Conservation (phyloP, 148 eudicot species). For the Polygonum aviculare region DNA sequence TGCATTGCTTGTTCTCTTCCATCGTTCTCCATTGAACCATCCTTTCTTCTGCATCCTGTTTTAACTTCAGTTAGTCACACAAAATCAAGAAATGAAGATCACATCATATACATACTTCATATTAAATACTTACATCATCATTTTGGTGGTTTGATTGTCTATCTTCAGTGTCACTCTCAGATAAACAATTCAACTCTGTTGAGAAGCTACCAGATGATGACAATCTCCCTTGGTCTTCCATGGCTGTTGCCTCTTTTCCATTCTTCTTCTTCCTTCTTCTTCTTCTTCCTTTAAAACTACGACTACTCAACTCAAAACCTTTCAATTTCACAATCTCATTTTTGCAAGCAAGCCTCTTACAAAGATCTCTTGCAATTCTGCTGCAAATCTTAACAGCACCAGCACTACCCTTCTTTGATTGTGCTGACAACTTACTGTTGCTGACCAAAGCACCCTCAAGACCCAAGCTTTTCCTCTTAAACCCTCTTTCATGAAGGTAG, state of each 20-base stretch:
- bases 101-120: neutral
- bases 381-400: slow-evolving; percentile 10
- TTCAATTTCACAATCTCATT: slow-evolving; percentile 16
- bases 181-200: slow-evolving; percentile 13
- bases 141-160: neutral
- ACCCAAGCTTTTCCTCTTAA: slow-evolving; percentile 13
- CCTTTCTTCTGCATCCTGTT: slow-evolving; percentile 33
- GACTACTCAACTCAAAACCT: neutral
- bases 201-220: slow-evolving; percentile 26
- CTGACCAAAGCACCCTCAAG: neutral
- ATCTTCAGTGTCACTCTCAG: neutral
- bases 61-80: slow-evolving; percentile 6
- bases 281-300: neutral
- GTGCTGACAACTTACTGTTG: neutral
- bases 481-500: slow-evolving; percentile 59
- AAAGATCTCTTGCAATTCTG: slow-evolving; percentile 24
- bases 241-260: neutral
- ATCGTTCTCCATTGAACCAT: slow-evolving; percentile 26
- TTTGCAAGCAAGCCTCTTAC: slow-evolving; percentile 20
- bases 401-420: neutral
- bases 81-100: neutral
- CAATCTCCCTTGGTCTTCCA: slow-evolving; percentile 17
- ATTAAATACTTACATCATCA: slow-evolving; percentile 20
- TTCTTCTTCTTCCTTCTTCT: neutral
- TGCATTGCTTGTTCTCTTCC: slow-evolving; percentile 43